Evolutionary conservation across 306 rosid species (phyloP), one percentile per base, ranked within the genome.

Genomic region (Alnus rubra): DNA sequence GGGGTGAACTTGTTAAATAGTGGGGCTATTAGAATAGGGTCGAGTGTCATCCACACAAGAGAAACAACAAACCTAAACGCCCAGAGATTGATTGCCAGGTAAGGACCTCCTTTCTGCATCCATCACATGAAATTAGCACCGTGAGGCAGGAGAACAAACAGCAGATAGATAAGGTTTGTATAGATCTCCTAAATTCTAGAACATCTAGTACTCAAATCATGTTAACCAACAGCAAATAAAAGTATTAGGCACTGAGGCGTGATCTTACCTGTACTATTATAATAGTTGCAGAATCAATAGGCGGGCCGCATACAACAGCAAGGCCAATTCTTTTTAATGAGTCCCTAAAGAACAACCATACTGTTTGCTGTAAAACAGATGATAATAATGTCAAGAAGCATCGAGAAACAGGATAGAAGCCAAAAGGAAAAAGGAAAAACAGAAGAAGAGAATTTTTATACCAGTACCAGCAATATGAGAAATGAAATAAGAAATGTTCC

Each of bases 71-170:
- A 92, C 87, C 89, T 92, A 82, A 92, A 95, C 1, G 84, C 97
- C 98, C 98, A 95, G 53, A 95, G 98, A 88, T 95, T 92, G 84
- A 95, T 88, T 71, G 98, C 98, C 81, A 95, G 82, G 87, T 95
- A 95, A 75, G 94, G 98, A 77, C 98, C 97, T 85, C 98, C 98
- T 88, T 95, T 95, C 98, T 95, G 97, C 86, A 88, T 82, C 68
- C 76, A 76, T 48, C 48, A 88, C 33, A 81, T 39, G 65, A 77
- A 81, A 71, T 48, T 47, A 53, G 74, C 54, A 55, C 76, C 39
- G 60, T 65, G 71, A 52, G 67, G 37, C 19, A 62, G 51, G 60
- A 69, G 5, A 83, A 30, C 30, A 65, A 78, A 50, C 30, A 23
- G 71, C 74, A 82, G 59, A 82, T 23, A 76, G 60, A 28, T 72